Evolutionary conservation across 768 basidiomycete species (phyloP).

Genomic region (Cystofilobasidium capitatum): DNA sequence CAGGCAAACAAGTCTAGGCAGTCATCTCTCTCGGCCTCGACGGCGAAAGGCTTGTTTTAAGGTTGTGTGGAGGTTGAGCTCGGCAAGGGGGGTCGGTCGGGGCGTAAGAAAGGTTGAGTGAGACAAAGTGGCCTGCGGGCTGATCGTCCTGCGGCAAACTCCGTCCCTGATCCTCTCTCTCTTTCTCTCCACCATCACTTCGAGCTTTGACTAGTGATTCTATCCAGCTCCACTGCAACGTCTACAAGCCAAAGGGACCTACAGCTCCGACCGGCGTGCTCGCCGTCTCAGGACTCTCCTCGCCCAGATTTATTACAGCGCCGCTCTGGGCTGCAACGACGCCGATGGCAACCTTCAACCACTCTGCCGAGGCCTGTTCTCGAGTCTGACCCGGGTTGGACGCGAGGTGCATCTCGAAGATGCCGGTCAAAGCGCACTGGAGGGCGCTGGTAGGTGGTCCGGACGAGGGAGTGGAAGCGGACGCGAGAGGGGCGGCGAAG

Average conservation of each 20-base stretch:
- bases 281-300: neutral
- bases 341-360: conserved; percentile 1
- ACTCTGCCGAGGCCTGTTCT: neutral
- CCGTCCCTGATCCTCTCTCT: too few species aligned
- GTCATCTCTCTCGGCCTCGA: too few species aligned
- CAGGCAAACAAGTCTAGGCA: too few species aligned
- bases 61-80: too few species aligned
- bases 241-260: neutral
- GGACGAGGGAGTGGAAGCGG: neutral
- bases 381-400: neutral
- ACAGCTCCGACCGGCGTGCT: neutral
- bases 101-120: too few species aligned
- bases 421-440: neutral
- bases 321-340: conserved; percentile 1
- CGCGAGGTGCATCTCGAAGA: neutral
- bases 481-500: neutral
- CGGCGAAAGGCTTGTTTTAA: too few species aligned
- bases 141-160: too few species aligned
- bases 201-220: neutral
- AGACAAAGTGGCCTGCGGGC: too few species aligned
- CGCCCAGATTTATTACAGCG: neutral
- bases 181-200: too few species aligned
- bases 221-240: neutral
- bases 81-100: too few species aligned
- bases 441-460: neutral